Evolutionary conservation across 2,329 filamentous ascomycete species (phyloP).

Genomic region (Alternaria tenuissima): DNA sequence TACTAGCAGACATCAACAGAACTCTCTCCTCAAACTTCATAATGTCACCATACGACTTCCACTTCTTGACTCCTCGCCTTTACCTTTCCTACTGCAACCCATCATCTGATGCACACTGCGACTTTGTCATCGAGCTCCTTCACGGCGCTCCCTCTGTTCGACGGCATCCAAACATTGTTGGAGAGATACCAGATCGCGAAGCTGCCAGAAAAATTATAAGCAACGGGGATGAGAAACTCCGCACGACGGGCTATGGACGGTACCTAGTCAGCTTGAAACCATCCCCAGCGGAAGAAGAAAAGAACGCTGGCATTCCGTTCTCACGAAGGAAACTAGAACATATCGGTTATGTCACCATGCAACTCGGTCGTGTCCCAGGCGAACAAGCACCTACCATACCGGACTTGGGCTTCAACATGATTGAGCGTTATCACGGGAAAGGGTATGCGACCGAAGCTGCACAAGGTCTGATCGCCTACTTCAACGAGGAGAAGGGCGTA

Average conservation of each 20-base stretch:
- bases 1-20: background rate
- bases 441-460: constrained; percentile 30
- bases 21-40: background rate
- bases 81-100: constrained; percentile 29
- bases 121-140: constrained; percentile 16
- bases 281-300: background rate
- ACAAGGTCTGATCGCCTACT: constrained; percentile 10
- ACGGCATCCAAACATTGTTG: background rate
- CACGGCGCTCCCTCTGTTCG: constrained; percentile 5
- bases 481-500: constrained; percentile 8
- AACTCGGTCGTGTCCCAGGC: constrained; percentile 23
- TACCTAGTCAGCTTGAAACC: constrained; percentile 35
- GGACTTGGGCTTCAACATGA: constrained; percentile 29
- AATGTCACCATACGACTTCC: constrained; percentile 61
- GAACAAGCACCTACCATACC: constrained; percentile 18
- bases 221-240: constrained; percentile 13
- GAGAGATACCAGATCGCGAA: constrained; percentile 2
- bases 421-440: constrained; percentile 20
- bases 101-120: constrained; percentile 22
- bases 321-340: constrained; percentile 3
- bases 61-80: constrained; percentile 63
- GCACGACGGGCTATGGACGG: constrained; percentile 36
- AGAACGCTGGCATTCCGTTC: background rate
- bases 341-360: constrained; percentile 32
- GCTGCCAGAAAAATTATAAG: constrained; percentile 19